Evolutionary conservation across 2,329 filamentous ascomycete genomes (phyloP), one percentile per base, ranked within the genome.

Genomic region (Colletotrichum sp.): DNA sequence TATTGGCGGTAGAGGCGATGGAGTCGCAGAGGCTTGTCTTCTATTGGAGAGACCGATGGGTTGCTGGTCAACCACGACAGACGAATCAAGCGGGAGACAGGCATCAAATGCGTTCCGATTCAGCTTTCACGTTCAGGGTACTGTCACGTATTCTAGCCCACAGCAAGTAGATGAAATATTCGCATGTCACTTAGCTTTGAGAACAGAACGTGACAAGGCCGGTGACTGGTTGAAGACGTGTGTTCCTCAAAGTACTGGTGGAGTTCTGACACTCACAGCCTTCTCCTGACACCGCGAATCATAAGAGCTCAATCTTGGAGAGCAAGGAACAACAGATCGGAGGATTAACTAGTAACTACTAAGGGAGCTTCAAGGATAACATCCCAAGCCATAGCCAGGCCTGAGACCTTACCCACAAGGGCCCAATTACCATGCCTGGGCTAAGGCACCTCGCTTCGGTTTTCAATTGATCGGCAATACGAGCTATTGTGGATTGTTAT

Each of bases 81-180:
- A 39, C 34, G 15, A 16, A 18, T 18, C 15, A 18, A 39, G 36
- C 36, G 36, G 3, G 16, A 39, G 16, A 39, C 2, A 39, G 16
- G 5, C 8, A 18, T 39, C 36, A n/a, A 10, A 44, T 44, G 16
- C 16, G 18, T 4, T 44, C 39, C 5, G 0, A 44, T 10, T 12
- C 18, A 1, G 16, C 39, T n/a, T 0, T n/a, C 16, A 44, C 8
- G 8, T n/a, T 18, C 0, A 18, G 9, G 18, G 18, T n/a, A n/a
- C 2, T 6, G 9, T n/a, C 39, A 6, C 18, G 18, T 12, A n/a
- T 49, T n/a, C 18, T 10, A 49, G 9, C 18, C 39, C 9, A 49
- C 5, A 0, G 16, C 32, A 39, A 12, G 55, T 32, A 1, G 30
- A 36, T 15, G 30, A 30, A 4, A 13, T 21, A 28, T n/a, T 10